Evolutionary conservation across 768 basidiomycete genomes (phyloP).

Genomic region (Tricholoma terreum): DNA sequence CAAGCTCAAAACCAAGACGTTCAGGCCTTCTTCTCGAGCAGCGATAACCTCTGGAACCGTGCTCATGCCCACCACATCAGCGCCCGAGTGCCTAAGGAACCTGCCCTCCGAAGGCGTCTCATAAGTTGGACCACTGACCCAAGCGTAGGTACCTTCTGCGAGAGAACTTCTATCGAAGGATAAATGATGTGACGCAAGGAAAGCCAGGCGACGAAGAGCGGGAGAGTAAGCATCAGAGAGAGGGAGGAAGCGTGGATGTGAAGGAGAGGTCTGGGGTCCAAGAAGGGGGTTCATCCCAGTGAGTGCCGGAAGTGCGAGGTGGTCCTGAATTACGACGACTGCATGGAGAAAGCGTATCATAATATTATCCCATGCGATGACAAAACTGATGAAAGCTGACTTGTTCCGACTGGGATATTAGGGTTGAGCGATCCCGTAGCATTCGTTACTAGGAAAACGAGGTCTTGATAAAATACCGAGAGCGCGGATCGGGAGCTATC

Average conservation of each 20-base stretch:
- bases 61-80: conserved; percentile 93
- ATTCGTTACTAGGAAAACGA: conserved; percentile 65
- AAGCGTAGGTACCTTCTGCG: conserved; percentile 83
- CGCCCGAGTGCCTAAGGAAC: conserved; percentile 70
- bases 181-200: conserved; percentile 67
- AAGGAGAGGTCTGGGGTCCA: conserved; percentile 59
- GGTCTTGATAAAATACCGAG: background rate
- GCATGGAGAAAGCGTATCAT: conserved; percentile 10
- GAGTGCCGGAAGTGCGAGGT: conserved; percentile 76
- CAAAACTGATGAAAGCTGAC: conserved; percentile 37
- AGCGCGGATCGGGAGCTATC: background rate
- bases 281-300: conserved; percentile 77
- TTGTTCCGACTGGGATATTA: conserved; percentile 72
- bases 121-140: conserved; percentile 89
- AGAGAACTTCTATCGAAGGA: conserved; percentile 51
- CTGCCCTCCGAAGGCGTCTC: conserved; percentile 86
- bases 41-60: conserved; percentile 88
- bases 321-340: conserved; percentile 87
- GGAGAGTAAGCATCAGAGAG: conserved; percentile 82
- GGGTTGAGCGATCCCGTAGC: conserved; percentile 83
- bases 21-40: conserved; percentile 70
- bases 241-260: conserved; percentile 75
- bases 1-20: conserved; percentile 76
- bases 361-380: background rate
- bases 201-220: conserved; percentile 64